Conservation (phyloP, 2,329 filamentous ascomycete genomes). For the Aspergillus melleus region DNA sequence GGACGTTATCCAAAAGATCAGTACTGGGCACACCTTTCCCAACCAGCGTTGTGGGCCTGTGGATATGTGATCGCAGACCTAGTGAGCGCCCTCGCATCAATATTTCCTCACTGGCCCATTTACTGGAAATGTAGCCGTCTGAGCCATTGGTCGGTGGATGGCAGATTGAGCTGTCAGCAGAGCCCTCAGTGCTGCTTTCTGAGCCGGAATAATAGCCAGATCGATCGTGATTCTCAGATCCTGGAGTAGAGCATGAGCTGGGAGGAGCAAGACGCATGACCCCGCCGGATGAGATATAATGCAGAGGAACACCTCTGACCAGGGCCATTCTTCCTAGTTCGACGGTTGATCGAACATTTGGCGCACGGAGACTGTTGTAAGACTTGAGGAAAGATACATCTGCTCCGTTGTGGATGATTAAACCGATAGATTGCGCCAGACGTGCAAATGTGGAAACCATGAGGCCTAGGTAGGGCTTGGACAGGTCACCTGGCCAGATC, state of each 20-base stretch:
- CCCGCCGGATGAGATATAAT: constrained; percentile 30
- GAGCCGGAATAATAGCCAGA: neutral
- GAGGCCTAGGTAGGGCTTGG: constrained; percentile 39
- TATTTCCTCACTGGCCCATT: neutral
- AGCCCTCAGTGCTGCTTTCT: neutral
- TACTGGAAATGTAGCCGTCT: neutral
- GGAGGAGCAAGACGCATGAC: constrained; percentile 10
- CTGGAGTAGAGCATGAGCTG: neutral
- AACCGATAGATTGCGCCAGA: constrained; percentile 36
- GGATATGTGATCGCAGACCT: neutral
- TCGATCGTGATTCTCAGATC: neutral
- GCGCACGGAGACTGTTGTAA: constrained; percentile 24
- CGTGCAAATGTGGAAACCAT: constrained; percentile 24
- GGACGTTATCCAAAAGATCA: neutral
- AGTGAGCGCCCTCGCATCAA: neutral
- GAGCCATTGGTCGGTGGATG: neutral
- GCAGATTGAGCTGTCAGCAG: too few relatives aligned
- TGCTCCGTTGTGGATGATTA: constrained; percentile 57
- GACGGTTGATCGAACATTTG: constrained; percentile 27
- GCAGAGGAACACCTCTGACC: constrained; percentile 7
- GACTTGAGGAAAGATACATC: constrained; percentile 30
- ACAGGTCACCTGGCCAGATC: constrained; percentile 40
- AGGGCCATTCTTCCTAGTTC: constrained; percentile 22
- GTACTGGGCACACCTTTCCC: neutral
- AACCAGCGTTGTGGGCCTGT: neutral